Evolutionary conservation across 2,329 filamentous ascomycete species (phyloP), one percentile per base, ranked within the genome.

Genomic region (Trichoderma polysporum): DNA sequence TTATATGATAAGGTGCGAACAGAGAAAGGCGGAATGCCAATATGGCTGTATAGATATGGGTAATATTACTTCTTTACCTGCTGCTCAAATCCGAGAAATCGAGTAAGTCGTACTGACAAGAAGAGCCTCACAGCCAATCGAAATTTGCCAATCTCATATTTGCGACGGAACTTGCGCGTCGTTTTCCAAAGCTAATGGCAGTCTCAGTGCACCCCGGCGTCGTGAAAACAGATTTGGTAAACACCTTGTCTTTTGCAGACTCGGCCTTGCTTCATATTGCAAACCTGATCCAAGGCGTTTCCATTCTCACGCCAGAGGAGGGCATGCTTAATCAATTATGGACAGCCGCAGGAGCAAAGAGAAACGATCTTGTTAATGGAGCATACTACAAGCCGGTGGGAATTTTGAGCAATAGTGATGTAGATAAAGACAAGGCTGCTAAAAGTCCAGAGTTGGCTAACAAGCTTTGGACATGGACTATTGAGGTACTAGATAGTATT

Each of bases 131-230:
- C 66, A 71, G 69, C 17, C 74, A 75, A 69, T 74, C 72, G 65
- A 78, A 78, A 70, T 64, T 78, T 6, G 74, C 75, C 31, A 74
- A 75, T 61, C 53, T 77, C 13, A 70, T 77, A 37, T 77, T 71
- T 61, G 69, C 75, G 15, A 66, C 70, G 7, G 69, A 76, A 58
- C 68, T 78, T 4, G 74, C 73, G 4, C 68, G 70, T 58, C 64
- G 63, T 13, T 68, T 74, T 50, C 72, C 71, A 7, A 57, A 69
- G 5, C 66, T 76, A 49, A 74, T 71, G n/a, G 67, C 69, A 4
- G 67, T 71, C 1, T 69, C 74, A 2, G 65, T 76, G 9, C 73
- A 76, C 52, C 75, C 76, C 0, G 75, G 75, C 22, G 65, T 74
- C 8, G 73, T 76, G 15, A 66, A 59, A 8, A 76, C 74, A 8